phyloP scores from a whole-genome alignment of 1,284 basidiomycete genomes.

The Meira miltonrushii region DNA sequence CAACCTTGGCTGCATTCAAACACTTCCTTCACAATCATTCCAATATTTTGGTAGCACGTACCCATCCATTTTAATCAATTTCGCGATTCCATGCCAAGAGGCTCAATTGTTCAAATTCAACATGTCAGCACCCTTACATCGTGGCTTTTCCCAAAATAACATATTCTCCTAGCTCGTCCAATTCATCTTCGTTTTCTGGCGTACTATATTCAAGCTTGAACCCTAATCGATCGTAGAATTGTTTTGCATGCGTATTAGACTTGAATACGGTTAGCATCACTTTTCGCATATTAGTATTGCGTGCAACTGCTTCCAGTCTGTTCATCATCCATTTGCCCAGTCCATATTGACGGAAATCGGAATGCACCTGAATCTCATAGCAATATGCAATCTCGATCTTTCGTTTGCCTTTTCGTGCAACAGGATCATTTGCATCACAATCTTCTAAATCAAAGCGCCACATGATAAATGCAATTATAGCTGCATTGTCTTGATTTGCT shows the following conservation, averaged over 20 bases:
- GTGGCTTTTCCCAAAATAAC: constrained; percentile 1
- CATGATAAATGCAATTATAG: constrained; percentile 1
- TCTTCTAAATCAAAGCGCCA: constrained; percentile 10
- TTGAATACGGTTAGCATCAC: constrained; percentile 5
- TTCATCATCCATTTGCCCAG: not conserved
- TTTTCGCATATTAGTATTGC: not conserved
- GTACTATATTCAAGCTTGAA: not conserved
- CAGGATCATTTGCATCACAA: not conserved
- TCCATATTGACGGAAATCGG: not conserved
- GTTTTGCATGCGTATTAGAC: not conserved
- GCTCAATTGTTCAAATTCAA: too few relatives aligned
- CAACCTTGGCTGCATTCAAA: too few relatives aligned
- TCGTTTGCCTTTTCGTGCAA: constrained; percentile 1
- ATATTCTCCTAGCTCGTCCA: not conserved
- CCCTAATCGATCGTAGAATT: not conserved
- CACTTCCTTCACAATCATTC: too few relatives aligned
- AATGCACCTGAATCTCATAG: constrained; percentile 3
- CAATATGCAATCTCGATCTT: not conserved
- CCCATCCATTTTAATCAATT: too few relatives aligned
- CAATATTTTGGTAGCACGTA: too few relatives aligned
- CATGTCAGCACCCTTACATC: not conserved
- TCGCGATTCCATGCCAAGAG: too few relatives aligned
- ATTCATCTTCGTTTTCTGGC: not conserved
- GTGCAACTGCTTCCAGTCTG: not conserved
- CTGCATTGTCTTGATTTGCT: not conserved